Evolutionary conservation across 106 monocot species (phyloP), one percentile per base, ranked within the genome.

Genomic region (Agapanthus africanus): DNA sequence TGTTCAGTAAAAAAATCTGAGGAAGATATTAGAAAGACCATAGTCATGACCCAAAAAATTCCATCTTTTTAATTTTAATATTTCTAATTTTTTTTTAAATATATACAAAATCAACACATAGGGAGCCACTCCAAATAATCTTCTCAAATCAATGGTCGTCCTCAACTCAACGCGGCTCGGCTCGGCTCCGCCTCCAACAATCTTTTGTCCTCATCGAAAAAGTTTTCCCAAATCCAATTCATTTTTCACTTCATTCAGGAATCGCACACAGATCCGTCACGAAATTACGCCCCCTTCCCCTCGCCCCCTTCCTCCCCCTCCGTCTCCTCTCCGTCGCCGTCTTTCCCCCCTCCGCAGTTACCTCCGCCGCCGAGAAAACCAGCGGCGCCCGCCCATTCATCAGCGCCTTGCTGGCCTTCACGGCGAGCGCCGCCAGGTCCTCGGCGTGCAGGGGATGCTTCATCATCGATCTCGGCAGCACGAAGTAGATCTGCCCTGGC

Each of bases 341-440:
- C 8, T 31, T 46, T 4, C 66, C 40, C 42, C 42, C 42, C 62
- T 18, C 47, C 32, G 3, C 33, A 28, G 28, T 50, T 30, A 6
- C 14, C 9, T 33, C 68, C 8, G 34, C 51, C 3, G 54, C 40
- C n/a, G n/a, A n/a, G 32, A 82, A 78, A 64, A 77, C 73, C 37
- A 82, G 37, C 67, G 54, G 22, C 41, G 19, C 27, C 35, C 33
- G 42, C 7, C 66, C 66, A 6, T 66, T 66, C 68, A 34, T 22
- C 5, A 82, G 47, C 60, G 77, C 82, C 4, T 40, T 1, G 70
- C 77, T 82, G 0, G 82, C 82, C 65, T 64, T 69, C 3, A 54
- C 64, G 9, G 77, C 82, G 6, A 82, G 77, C 73, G 73, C 70
- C 11, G 82, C 82, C 51, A 82, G 74, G 10, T 82, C 77, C 28